A percentile compares a stretch with the other conserved stretches of the same genome.
Evolutionary conservation across 306 rosid species (phyloP).

Genomic region (Notholithocarpus densiflorus): DNA sequence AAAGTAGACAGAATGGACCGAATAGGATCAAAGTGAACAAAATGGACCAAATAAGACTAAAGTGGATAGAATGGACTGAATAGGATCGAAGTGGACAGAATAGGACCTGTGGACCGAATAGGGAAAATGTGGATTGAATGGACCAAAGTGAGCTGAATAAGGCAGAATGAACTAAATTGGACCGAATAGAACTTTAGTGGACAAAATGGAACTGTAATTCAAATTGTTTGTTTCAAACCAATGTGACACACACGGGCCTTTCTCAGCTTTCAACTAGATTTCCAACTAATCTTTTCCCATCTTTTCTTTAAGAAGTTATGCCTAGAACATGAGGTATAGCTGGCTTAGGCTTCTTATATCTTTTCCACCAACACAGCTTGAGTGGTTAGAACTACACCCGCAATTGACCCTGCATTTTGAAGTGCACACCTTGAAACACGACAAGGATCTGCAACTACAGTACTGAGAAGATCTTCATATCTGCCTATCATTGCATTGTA

Average conservation of each 20-base stretch:
- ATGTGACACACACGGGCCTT: not conserved
- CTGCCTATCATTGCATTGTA: conserved; percentile 76
- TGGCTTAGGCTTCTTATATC: conserved; percentile 55
- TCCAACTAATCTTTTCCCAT: not conserved
- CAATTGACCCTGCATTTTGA: conserved; percentile 79
- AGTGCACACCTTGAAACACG: conserved; percentile 89
- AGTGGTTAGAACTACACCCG: conserved; percentile 35
- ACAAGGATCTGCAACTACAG: conserved; percentile 85
- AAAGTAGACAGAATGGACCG: no score
- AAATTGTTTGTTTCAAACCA: not conserved
- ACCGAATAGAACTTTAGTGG: no score
- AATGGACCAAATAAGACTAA: no score
- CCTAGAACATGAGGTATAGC: conserved; percentile 67
- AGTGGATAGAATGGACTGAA: no score
- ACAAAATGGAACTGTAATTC: not conserved
- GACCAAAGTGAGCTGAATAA: no score
- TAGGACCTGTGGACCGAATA: no score
- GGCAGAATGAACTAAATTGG: no score
- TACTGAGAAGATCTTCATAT: conserved; percentile 83
- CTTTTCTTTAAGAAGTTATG: conserved; percentile 46
- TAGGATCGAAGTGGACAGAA: no score
- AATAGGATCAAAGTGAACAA: no score
- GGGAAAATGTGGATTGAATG: no score
- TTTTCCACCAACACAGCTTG: conserved; percentile 59
- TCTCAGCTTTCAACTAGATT: conserved; percentile 3